These are phyloP conservation scores for Hibiscus trionum DNA, from an alignment of 345 rosid species.

Conservation along the genomic window DNA sequence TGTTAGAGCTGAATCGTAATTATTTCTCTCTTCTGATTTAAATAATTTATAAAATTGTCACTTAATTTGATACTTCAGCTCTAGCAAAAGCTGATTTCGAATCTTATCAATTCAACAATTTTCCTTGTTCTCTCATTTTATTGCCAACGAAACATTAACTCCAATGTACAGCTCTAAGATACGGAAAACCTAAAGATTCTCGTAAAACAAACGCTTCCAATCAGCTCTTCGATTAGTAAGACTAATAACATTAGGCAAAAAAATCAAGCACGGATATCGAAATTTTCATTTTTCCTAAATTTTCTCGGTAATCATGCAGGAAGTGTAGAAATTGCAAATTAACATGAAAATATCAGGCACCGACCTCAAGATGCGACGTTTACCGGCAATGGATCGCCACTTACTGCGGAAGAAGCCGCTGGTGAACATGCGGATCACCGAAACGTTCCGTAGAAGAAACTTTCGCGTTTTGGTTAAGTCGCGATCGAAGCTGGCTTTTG, in stretches of 20 bases:
- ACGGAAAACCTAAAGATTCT: background rate
- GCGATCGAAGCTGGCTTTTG: slow-evolving; percentile 29
- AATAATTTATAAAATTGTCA: too few species aligned
- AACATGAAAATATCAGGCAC: background rate
- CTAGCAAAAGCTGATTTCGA: background rate
- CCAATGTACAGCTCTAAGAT: slow-evolving; percentile 2
- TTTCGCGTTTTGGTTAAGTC: slow-evolving; percentile 24
- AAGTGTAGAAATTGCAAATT: background rate
- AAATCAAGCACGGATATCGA: background rate
- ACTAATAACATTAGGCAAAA: background rate
- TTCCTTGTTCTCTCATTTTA: background rate
- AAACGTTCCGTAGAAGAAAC: slow-evolving; percentile 36
- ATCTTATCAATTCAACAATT: background rate
- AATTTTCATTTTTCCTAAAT: background rate
- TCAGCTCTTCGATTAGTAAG: background rate
- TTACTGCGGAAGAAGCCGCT: slow-evolving; percentile 28
- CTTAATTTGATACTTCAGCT: background rate
- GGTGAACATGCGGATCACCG: slow-evolving; percentile 35
- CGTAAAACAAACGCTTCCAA: background rate
- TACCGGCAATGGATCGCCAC: slow-evolving; percentile 30
- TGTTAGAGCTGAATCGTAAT: background rate
- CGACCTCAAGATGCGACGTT: slow-evolving; percentile 46
- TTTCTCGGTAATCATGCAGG: background rate
- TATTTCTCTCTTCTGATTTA: background rate
- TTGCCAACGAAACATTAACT: background rate